Percentiles rank a stretch among this genome's conserved stretches.
phyloP scores from a whole-genome alignment of 257 asterid species.

The Salvia miltiorrhiza region DNA sequence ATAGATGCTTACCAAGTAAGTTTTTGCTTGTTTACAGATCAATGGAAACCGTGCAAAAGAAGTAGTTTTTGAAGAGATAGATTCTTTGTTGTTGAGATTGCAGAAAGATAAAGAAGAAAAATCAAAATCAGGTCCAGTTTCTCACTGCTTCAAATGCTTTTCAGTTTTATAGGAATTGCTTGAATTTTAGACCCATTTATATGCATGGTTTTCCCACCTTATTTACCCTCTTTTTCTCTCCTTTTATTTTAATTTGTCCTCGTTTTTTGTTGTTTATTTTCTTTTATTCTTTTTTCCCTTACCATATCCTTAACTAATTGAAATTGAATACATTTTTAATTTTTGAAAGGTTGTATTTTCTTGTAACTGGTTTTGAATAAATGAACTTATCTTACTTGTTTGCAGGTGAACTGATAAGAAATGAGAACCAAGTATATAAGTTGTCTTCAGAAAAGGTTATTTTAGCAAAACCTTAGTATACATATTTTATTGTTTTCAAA shows the following conservation, averaged over 20 bases:
- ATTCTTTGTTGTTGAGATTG: conserved; percentile 44
- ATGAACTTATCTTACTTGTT: conserved; percentile 26
- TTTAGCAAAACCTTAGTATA: neutral
- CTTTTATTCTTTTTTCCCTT: neutral
- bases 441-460: conserved; percentile 51
- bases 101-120: conserved; percentile 49
- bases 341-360: conserved; percentile 13
- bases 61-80: conserved; percentile 64
- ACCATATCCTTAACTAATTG: neutral
- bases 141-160: conserved; percentile 12
- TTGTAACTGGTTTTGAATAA: conserved; percentile 11
- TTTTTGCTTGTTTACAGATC: conserved; percentile 43
- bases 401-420: conserved; percentile 41
- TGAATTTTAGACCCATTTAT: neutral
- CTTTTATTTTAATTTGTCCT: neutral
- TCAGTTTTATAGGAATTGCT: neutral
- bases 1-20: conserved; percentile 8
- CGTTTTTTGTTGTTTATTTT: neutral
- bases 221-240: neutral
- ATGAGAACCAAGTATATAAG: conserved; percentile 24
- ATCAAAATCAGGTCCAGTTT: conserved; percentile 42
- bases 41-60: conserved; percentile 81
- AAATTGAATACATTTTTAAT: neutral
- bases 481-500: neutral
- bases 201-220: neutral